Evolutionary conservation across 2,329 filamentous ascomycete genomes (phyloP), one percentile per base, ranked within the genome.

Genomic region (Stagonosporopsis chrysanthemi): DNA sequence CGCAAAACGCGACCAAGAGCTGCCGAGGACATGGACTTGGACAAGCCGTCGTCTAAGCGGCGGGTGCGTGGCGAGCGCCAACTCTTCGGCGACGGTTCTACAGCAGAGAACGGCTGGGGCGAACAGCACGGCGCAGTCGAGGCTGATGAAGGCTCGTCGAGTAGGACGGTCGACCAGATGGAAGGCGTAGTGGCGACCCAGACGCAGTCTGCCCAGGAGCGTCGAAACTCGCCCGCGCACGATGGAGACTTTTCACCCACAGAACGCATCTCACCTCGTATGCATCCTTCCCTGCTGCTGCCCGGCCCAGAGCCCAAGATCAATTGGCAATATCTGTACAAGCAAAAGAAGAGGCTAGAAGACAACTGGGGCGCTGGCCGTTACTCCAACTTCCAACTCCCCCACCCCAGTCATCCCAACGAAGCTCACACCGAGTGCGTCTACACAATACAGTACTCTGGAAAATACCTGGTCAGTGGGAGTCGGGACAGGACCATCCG

Each of bases 281-380:
- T 78, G 29, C 65, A 67, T 14, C 73, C 74, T 2, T 63, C 72
- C 6, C 62, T 78, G 19, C 44, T 77, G 15, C 65, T 76, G 2
- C 61, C 69, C 14, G 66, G 62, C 66, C 61, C 81, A 69, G 69
- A 82, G 71, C 71, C 88, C 56, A 89, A 86, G 67, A 80, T 98
- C 44, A 97, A 96, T 75, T 99, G 94, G 93, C 90, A 92, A 50
- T 91, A 95, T 72, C 82, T 99, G 1, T 99, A 97, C 78, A 91
- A 91, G 63, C 91, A 97, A 81, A 88, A 95, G 58, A 85, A 88
- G 53, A 84, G 88, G 22, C 80, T 99, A 14, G 95, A 99, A 77
- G 87, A 89, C 7, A 98, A 99, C 73, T 99, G 95, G 95, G 87
- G 91, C 57, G 84, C 88, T 19, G 93, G 91, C 4, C 89, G 87